phyloP scores from a whole-genome alignment of 306 rosid species.

The Casuarina cunninghamiana region DNA sequence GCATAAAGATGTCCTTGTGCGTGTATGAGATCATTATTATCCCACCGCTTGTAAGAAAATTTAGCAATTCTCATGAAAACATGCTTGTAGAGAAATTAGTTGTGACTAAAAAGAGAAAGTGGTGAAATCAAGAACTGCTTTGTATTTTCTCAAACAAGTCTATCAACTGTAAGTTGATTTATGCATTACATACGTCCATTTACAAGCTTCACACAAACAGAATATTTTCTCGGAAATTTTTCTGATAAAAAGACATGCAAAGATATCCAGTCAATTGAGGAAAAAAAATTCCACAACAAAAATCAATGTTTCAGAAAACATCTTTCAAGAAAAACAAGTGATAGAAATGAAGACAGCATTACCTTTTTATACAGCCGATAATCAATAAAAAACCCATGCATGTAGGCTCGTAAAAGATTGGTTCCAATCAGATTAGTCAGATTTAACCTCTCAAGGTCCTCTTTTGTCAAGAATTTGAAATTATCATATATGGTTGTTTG shows the following conservation, averaged over 20 bases:
- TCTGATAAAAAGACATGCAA: neutral
- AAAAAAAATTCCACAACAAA: neutral
- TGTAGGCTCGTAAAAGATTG: slow-evolving; percentile 69
- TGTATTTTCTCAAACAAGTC: neutral
- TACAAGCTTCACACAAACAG: neutral
- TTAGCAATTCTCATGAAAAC: neutral
- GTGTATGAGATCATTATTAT: neutral
- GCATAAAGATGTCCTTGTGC: neutral
- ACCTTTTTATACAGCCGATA: slow-evolving; percentile 78
- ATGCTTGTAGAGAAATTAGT: neutral
- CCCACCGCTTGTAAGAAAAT: neutral
- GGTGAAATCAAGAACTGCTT: neutral
- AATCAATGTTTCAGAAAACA: neutral
- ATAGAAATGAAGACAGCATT: slow-evolving; percentile 21
- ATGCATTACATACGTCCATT: neutral
- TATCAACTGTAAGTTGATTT: neutral
- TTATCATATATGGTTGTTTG: slow-evolving; percentile 71
- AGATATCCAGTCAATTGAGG: neutral
- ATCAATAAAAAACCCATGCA: slow-evolving; percentile 86
- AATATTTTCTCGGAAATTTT: neutral
- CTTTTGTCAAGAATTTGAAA: slow-evolving; percentile 78
- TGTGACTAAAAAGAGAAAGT: neutral
- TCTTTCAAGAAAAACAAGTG: slow-evolving; percentile 8
- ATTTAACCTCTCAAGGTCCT: slow-evolving; percentile 81
- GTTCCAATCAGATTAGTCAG: slow-evolving; percentile 81